A percentile compares a stretch with the other conserved stretches of the same genome.
These are phyloP conservation scores for Marsdenia floribunda DNA, from an alignment of 257 asterid species.

Conservation along the genomic window DNA sequence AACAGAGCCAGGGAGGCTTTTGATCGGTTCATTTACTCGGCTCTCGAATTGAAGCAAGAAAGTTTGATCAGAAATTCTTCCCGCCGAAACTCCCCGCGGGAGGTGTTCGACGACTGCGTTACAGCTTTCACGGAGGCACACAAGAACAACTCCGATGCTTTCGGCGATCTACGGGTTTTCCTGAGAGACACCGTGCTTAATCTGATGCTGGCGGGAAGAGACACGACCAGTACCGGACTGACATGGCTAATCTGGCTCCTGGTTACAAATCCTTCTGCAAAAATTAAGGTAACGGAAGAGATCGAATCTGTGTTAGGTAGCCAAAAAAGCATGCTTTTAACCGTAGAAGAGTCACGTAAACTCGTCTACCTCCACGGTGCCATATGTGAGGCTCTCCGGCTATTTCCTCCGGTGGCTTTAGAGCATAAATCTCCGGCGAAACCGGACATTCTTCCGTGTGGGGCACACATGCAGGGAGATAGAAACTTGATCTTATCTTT, in stretches of 20 bases:
- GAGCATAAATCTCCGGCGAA: background rate
- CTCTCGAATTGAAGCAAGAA: background rate
- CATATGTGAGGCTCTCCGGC: background rate
- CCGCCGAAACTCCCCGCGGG: too few relatives aligned
- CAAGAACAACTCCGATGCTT: background rate
- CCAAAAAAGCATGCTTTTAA: background rate
- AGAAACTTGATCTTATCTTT: background rate
- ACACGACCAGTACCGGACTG: constrained; percentile 1
- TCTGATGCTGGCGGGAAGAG: constrained; percentile 7
- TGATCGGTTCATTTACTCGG: constrained; percentile 7
- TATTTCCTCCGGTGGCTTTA: constrained; percentile 10
- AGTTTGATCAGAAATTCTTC: too few relatives aligned
- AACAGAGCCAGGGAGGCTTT: background rate
- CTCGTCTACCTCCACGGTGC: constrained; percentile 14
- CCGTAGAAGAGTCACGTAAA: background rate
- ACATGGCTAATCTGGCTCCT: constrained; percentile 14
- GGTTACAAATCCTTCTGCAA: background rate
- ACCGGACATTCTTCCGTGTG: constrained; percentile 5
- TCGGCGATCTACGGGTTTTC: background rate
- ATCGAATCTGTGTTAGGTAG: background rate
- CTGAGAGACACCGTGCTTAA: background rate
- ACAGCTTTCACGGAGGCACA: constrained; percentile 1
- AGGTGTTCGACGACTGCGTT: background rate
- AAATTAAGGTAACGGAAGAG: background rate
- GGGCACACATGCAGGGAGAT: background rate